Conservation (phyloP, 768 basidiomycete species). For the Dentipellis sp. region DNA sequence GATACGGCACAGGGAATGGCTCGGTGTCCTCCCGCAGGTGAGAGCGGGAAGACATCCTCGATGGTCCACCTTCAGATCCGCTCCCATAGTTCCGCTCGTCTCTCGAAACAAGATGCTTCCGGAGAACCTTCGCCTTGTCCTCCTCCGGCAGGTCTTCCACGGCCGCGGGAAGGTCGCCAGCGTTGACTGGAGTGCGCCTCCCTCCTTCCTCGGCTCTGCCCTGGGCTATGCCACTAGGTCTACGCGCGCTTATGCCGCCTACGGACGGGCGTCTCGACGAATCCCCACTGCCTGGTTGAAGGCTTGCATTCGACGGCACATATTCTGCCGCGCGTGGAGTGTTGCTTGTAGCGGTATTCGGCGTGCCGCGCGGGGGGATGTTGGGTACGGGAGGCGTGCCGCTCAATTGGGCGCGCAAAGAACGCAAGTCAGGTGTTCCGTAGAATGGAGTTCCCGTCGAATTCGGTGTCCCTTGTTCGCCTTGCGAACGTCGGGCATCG, state of each 20-base stretch:
- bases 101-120: slow-evolving; percentile 71
- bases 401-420: slow-evolving; percentile 56
- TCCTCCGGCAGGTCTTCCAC: slow-evolving; percentile 65
- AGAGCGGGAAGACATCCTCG: slow-evolving; percentile 17
- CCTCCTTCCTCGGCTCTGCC: slow-evolving; percentile 3
- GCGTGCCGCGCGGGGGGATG: slow-evolving; percentile 50
- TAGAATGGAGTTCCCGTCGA: slow-evolving; percentile 26
- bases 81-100: slow-evolving; percentile 41
- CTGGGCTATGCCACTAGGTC: slow-evolving; percentile 15
- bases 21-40: slow-evolving; percentile 43
- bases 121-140: slow-evolving; percentile 75
- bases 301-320: background rate
- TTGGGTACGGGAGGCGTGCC: slow-evolving; percentile 44
- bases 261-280: slow-evolving; percentile 17
- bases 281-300: slow-evolving; percentile 8
- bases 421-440: slow-evolving; percentile 58
- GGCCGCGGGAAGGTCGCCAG: slow-evolving; percentile 25
- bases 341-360: slow-evolving; percentile 24
- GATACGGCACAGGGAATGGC: slow-evolving; percentile 80
- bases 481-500: slow-evolving; percentile 7
- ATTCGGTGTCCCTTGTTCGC: slow-evolving; percentile 6
- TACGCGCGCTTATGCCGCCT: slow-evolving; percentile 31
- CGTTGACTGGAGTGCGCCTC: slow-evolving; percentile 20
- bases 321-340: slow-evolving; percentile 15
- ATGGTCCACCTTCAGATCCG: slow-evolving; percentile 23